These are phyloP conservation scores for Alternaria sp. DNA, from an alignment of 2,329 filamentous ascomycete species.

Conservation along the genomic window DNA sequence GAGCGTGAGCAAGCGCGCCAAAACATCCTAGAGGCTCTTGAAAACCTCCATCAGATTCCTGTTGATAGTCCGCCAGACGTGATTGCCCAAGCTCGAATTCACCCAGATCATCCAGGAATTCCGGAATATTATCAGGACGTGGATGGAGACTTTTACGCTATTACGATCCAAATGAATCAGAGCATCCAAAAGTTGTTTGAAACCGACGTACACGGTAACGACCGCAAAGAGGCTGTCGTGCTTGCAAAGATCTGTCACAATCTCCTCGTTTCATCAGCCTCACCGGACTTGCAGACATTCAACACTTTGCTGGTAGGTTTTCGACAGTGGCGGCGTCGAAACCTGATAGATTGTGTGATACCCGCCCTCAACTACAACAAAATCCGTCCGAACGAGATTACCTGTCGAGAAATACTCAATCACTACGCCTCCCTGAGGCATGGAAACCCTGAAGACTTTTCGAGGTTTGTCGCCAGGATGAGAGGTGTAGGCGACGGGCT, in stretches of 20 bases:
- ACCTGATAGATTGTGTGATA: slow-evolving; percentile 40
- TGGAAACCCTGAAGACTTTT: slow-evolving; percentile 39
- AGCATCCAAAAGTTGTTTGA: slow-evolving; percentile 33
- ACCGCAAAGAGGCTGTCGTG: slow-evolving; percentile 19
- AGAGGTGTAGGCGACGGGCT: slow-evolving; percentile 49
- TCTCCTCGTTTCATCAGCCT: slow-evolving; percentile 65
- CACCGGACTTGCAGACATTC: slow-evolving; percentile 72
- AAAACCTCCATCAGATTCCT: slow-evolving; percentile 15
- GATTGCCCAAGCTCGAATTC: slow-evolving; percentile 11
- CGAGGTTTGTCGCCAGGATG: slow-evolving; percentile 50
- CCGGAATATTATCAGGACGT: slow-evolving; percentile 49
- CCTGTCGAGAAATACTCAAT: slow-evolving; percentile 50
- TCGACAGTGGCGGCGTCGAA: slow-evolving; percentile 31
- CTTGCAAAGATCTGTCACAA: slow-evolving; percentile 63
- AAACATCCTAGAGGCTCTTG: slow-evolving; percentile 25
- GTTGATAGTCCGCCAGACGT: slow-evolving; percentile 21
- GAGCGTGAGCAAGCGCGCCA: slow-evolving; percentile 10
- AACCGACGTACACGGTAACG: slow-evolving; percentile 18
- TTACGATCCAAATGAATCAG: slow-evolving; percentile 39
- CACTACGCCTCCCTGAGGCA: slow-evolving; percentile 47
- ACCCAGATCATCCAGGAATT: slow-evolving; percentile 17
- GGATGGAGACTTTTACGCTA: slow-evolving; percentile 43
- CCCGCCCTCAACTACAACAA: slow-evolving; percentile 44
- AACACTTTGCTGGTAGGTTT: slow-evolving; percentile 75
- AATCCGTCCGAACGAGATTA: slow-evolving; percentile 56